Percentiles rank a stretch among this genome's conserved stretches.
phyloP scores from a whole-genome alignment of 2,329 filamentous ascomycete species.

The Monilinia laxa region DNA sequence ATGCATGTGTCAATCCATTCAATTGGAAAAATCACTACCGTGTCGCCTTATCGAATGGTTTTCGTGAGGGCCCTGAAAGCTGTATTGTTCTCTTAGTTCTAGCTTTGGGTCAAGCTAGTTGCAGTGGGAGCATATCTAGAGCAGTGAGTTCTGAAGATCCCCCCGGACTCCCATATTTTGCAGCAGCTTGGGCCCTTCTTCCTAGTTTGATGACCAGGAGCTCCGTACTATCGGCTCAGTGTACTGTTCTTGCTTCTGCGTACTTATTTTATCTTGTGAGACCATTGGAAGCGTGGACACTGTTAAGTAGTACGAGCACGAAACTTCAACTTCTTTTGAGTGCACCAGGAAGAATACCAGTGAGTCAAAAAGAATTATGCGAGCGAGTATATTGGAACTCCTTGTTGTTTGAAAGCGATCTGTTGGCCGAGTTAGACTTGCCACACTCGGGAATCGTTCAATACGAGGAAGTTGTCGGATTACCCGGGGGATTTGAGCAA shows the following conservation, averaged over 20 bases:
- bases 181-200: constrained; percentile 74
- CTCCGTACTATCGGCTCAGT: constrained; percentile 75
- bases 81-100: constrained; percentile 79
- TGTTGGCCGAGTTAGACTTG: constrained; percentile 75
- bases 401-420: constrained; percentile 75
- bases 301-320: constrained; percentile 76
- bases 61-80: constrained; percentile 76
- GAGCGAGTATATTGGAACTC: constrained; percentile 85
- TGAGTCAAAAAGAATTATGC: constrained; percentile 68
- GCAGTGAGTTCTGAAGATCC: constrained; percentile 67
- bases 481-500: constrained; percentile 74
- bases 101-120: constrained; percentile 73
- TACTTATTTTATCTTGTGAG: constrained; percentile 82
- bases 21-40: constrained; percentile 76
- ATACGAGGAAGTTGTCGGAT: constrained; percentile 75
- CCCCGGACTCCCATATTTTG: constrained; percentile 76
- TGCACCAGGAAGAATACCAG: constrained; percentile 67
- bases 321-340: constrained; percentile 78
- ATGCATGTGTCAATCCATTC: constrained; percentile 80
- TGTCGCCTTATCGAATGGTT: constrained; percentile 71
- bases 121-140: constrained; percentile 72
- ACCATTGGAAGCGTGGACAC: constrained; percentile 78
- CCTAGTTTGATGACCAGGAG: constrained; percentile 79
- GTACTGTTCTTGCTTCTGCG: constrained; percentile 75
- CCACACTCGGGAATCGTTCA: constrained; percentile 81